These are phyloP conservation scores for Ogataea sp. DNA, from an alignment of 805 yeast species.

Conservation along the genomic window DNA sequence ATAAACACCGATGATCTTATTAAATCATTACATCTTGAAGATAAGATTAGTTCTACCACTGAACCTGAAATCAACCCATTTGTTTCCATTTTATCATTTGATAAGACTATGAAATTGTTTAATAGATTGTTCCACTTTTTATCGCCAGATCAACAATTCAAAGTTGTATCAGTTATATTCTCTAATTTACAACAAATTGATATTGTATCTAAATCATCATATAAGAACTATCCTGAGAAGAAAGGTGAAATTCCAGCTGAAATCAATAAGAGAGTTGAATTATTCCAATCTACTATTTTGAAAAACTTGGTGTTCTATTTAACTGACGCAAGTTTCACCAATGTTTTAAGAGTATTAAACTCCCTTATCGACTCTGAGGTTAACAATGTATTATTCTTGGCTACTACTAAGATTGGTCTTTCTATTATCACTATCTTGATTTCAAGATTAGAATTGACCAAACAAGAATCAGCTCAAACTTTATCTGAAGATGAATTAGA, in stretches of 20 bases:
- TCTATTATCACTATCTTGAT: constrained; percentile 83
- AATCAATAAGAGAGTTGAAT: constrained; percentile 54
- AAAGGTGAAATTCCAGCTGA: constrained; percentile 45
- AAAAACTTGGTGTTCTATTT: constrained; percentile 79
- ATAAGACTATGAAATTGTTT: constrained; percentile 83
- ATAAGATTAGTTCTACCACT: constrained; percentile 38
- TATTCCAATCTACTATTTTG: constrained; percentile 73
- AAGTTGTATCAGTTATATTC: constrained; percentile 70
- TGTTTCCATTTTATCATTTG: constrained; percentile 71
- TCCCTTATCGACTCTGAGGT: constrained; percentile 62
- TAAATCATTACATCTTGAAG: constrained; percentile 71
- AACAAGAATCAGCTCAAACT: constrained; percentile 57
- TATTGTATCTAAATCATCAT: constrained; percentile 72
- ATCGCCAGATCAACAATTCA: constrained; percentile 64
- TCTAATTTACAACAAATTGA: constrained; percentile 73
- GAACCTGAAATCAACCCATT: constrained; percentile 70
- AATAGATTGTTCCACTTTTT: constrained; percentile 84
- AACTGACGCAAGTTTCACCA: constrained; percentile 72
- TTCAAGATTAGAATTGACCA: constrained; percentile 85
- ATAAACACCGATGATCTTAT: constrained; percentile 49
- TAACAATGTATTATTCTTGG: constrained; percentile 62
- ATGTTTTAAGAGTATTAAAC: constrained; percentile 69
- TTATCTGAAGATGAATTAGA: constrained; percentile 48
- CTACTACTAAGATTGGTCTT: constrained; percentile 71
- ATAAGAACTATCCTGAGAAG: constrained; percentile 48